These are phyloP conservation scores for Blastocystis sp. DNA, from an alignment of 352 stramenopile genomes.

Conservation along the genomic window DNA sequence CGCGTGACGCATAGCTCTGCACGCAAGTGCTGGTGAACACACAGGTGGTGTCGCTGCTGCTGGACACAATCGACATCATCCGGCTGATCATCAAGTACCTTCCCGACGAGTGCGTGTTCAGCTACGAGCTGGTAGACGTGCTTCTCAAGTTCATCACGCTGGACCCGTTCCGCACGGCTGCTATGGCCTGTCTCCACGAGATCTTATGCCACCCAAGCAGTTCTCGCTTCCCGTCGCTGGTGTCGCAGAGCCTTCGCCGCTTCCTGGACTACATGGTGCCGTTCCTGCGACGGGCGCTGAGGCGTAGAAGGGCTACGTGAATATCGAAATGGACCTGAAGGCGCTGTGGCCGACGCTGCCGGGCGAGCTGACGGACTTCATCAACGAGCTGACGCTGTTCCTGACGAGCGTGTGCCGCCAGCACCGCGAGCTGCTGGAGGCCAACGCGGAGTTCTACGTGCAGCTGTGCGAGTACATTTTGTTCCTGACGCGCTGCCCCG, in stretches of 20 bases:
- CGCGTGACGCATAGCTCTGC: constrained; percentile 37
- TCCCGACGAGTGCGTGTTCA: constrained; percentile 38
- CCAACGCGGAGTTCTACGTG: constrained; percentile 84
- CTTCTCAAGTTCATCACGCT: constrained; percentile 93
- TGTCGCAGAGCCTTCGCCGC: constrained; percentile 88
- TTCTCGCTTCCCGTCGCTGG: constrained; percentile 86
- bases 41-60: constrained; percentile 48
- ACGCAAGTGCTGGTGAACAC: constrained; percentile 64
- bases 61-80: constrained; percentile 59
- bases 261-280: constrained; percentile 87
- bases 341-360: constrained; percentile 77
- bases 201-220: constrained; percentile 82
- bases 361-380: constrained; percentile 73
- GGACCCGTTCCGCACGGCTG: constrained; percentile 88
- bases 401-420: constrained; percentile 89
- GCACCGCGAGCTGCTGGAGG: constrained; percentile 90
- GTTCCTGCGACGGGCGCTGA: constrained; percentile 84
- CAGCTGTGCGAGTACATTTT: constrained; percentile 84
- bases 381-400: constrained; percentile 93
- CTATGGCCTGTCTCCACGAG: constrained; percentile 94
- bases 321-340: constrained; percentile 87
- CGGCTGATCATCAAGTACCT: constrained; percentile 65
- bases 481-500: constrained; percentile 80
- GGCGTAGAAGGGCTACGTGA: constrained; percentile 80
- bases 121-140: constrained; percentile 88